A percentile compares a stretch with the other conserved stretches of the same genome.
phyloP scores from a whole-genome alignment of 148 eudicot species.

The Spergularia marina region DNA sequence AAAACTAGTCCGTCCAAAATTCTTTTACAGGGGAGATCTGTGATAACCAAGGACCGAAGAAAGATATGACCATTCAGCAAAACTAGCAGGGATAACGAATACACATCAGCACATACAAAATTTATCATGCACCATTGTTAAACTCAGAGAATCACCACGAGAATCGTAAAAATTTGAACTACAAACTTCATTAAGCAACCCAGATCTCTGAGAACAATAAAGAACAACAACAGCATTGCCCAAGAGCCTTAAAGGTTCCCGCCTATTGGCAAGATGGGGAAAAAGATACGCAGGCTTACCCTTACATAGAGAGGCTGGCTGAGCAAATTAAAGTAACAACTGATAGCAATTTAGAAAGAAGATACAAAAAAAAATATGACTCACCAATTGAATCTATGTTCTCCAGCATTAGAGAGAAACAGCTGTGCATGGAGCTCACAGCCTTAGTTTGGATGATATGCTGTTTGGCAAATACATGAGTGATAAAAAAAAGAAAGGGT shows the following conservation, averaged over 20 bases:
- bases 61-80: not conserved
- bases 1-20: not conserved
- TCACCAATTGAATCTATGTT: constrained; percentile 63
- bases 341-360: too few relatives aligned
- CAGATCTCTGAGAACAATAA: too few relatives aligned
- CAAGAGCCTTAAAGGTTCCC: too few relatives aligned
- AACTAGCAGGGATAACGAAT: not conserved
- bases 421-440: constrained; percentile 54
- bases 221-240: too few relatives aligned
- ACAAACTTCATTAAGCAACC: not conserved
- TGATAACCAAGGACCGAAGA: not conserved
- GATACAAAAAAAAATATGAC: not conserved
- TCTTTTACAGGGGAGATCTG: not conserved
- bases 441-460: constrained; percentile 41
- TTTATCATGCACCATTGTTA: not conserved
- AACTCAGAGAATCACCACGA: not conserved
- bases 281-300: too few relatives aligned
- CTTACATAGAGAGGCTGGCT: too few relatives aligned
- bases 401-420: constrained; percentile 61
- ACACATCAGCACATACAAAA: not conserved
- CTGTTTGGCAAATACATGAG: constrained; percentile 38
- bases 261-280: too few relatives aligned
- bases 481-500: constrained; percentile 74
- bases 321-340: not conserved
- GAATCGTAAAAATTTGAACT: not conserved